Base-by-base conservation (phyloP, 495 filamentous ascomycete genomes). In the Neurospora sp. region DNA sequence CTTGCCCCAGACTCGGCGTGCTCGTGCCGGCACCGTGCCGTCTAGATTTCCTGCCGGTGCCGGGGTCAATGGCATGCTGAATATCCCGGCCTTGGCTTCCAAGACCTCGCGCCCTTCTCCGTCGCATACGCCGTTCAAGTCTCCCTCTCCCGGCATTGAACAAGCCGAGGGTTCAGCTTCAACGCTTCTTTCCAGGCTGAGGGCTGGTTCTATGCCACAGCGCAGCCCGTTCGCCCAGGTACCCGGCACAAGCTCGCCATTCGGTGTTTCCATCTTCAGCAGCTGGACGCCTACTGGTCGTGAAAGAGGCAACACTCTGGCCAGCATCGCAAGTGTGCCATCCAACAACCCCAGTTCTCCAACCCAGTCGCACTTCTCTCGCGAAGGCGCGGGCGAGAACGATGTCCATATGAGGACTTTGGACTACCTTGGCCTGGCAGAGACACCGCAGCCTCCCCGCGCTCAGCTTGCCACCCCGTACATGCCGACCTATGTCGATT, bases 171-270 rank as follows among this genome's bases (percentile, higher is more conserved):
- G 85, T 22, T 87, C 84, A 73, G 90, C 89, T 41, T 88, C 93
- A 44, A 89, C 92, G 2, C 85, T 95, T 68, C 85, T 97, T 42
- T 97, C 94, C 40, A 90, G 96, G 78, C 86, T 98, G 76, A 89
- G 96, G 76, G 94, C 96, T 74, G 96, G 96, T 69, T 99, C 96
- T 39, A 93, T 98, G 91, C 96, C 96, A 20, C 96, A 97, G 79
- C 89, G 92, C 71, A 89, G 89, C 75, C 92, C 88, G 68, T 91
- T 91, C 59, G 83, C 90, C 12, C 91, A 84, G 48, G 75, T 83
- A 18, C 80, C 84, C 18, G 84, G 84, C 45, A 83, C 78, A 27
- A 84, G 79, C 72, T 85, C 87, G 74, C 94, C 96, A 1, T 98
- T 98, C 79, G 94, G 95, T 1, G 89, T 91, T 31, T 94, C 92